phyloP scores from a whole-genome alignment of 148 eudicot genomes.

The Arctostaphylos glauca region DNA sequence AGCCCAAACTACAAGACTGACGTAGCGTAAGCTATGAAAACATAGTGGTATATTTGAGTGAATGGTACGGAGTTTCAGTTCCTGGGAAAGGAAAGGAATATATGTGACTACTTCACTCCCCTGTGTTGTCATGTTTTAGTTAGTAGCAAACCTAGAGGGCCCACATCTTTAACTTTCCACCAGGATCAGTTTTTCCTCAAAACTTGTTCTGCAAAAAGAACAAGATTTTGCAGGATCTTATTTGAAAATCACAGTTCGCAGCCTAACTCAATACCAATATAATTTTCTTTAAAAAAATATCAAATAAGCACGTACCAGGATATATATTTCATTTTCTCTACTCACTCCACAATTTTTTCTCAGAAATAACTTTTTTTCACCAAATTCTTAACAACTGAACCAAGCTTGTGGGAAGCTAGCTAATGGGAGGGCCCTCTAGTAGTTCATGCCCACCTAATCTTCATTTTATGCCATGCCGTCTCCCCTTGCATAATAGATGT shows the following conservation, averaged over 20 bases:
- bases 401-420: background rate
- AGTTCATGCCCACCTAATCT: background rate
- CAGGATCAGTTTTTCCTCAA: background rate
- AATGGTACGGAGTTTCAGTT: background rate
- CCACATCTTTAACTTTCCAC: background rate
- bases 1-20: slow-evolving; percentile 8
- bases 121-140: background rate
- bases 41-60: background rate
- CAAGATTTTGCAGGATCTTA: background rate
- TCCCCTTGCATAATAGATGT: background rate
- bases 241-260: background rate
- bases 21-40: background rate
- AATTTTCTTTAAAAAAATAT: background rate
- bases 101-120: background rate
- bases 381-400: background rate
- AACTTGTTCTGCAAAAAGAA: background rate
- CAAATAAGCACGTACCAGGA: slow-evolving; percentile 34
- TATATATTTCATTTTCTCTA: background rate
- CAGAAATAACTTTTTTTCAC: background rate
- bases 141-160: background rate
- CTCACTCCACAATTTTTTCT: background rate
- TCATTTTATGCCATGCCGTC: background rate
- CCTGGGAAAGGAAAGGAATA: background rate
- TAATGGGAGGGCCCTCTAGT: background rate
- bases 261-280: background rate